Conservation (phyloP, 352 stramenopile genomes). For the Phytophthora sp. region DNA sequence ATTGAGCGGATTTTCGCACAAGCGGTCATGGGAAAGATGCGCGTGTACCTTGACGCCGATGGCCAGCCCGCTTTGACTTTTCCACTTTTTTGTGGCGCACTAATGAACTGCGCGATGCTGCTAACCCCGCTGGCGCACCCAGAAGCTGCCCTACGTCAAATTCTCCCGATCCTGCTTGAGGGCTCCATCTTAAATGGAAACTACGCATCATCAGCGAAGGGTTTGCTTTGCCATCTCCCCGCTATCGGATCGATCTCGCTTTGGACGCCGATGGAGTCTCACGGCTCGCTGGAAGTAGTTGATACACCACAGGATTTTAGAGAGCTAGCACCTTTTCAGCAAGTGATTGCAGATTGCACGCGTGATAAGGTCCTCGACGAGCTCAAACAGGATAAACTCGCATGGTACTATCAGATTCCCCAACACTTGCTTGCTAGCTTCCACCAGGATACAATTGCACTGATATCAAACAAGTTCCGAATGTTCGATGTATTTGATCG, state of each 20-base stretch:
- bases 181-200: neutral
- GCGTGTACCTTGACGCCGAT: slow-evolving; percentile 60
- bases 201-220: neutral
- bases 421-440: slow-evolving; percentile 37
- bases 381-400: slow-evolving; percentile 20
- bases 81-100: slow-evolving; percentile 54
- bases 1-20: slow-evolving; percentile 61
- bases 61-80: slow-evolving; percentile 57
- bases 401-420: slow-evolving; percentile 34
- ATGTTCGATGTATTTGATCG: slow-evolving; percentile 53
- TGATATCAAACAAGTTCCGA: slow-evolving; percentile 43
- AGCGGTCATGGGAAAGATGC: slow-evolving; percentile 62
- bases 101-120: slow-evolving; percentile 57
- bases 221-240: slow-evolving; percentile 22
- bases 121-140: slow-evolving; percentile 28
- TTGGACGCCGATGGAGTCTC: slow-evolving; percentile 10
- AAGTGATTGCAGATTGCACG: slow-evolving; percentile 43
- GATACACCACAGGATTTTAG: slow-evolving; percentile 27
- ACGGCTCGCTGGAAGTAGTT: neutral
- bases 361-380: slow-evolving; percentile 34
- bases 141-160: slow-evolving; percentile 11
- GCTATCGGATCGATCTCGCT: slow-evolving; percentile 2
- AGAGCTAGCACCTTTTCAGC: slow-evolving; percentile 32
- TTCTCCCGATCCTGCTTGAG: slow-evolving; percentile 22
- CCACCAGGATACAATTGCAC: slow-evolving; percentile 27